Evolutionary conservation across 208 protist genomes (phyloP), one percentile per base, ranked within the genome.

Genomic region (Trypanosoma congolense): DNA sequence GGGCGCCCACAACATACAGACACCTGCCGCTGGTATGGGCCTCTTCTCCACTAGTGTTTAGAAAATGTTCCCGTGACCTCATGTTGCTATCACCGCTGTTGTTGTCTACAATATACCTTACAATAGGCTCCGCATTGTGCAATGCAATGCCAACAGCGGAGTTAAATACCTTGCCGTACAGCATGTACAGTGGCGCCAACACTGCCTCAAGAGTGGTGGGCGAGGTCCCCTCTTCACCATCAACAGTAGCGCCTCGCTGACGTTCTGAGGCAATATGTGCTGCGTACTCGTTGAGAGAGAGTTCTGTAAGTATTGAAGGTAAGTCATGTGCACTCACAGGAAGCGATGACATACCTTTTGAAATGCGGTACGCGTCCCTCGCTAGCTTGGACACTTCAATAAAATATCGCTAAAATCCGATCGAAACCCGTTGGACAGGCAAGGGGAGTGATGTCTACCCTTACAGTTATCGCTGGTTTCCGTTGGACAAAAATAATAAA

Each of bases 1-100:
- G 74, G 9, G 90, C 80, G 5, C 87, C 87, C 12, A 93, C 76
- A n/a, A 70, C 65, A 51, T 89, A 93, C 22, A 91, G 35, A 31
- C 64, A 77, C 22, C 82, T 76, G 10, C 59, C 61, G 8, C 30
- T 43, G 12, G 48, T 49, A 33, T 22, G 16, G 8, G 44, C 33
- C 10, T 56, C 50, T 24, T 38, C 28, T 25, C 21, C 24, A 4
- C 19, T 22, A 21, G 16, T 44, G 36, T 47, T 21, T 19, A 3
- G 29, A 24, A 22, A 19, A 5, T 46, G 21, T 46, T 46, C 6
- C 33, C 24, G 54, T 46, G 43, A 38, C 19, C 29, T 1, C 29
- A 8, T 43, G 12, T 52, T 44, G 0, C 19, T 47, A 35, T 41
- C 25, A 14, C 1, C n/a, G 4, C 12, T 51, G 3, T 14, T 12